These are phyloP conservation scores for Cryptococcus maquisensis DNA, from an alignment of 1,284 basidiomycete species.

Conservation along the genomic window DNA sequence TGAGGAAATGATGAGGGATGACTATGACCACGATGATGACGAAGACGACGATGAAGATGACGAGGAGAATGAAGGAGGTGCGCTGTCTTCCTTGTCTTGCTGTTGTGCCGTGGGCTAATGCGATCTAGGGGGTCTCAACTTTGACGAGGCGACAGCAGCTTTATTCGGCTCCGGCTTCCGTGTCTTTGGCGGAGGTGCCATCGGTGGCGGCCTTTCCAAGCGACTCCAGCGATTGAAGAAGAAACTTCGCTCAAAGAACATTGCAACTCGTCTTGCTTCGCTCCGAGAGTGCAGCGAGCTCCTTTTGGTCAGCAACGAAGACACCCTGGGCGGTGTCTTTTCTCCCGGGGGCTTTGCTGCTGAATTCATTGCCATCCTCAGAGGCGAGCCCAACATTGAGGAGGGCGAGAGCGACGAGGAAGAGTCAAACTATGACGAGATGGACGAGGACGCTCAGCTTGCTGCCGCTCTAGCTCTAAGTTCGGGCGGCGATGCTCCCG, in stretches of 20 bases:
- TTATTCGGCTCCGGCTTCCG: conserved; percentile 53
- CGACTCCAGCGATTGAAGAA: conserved; percentile 84
- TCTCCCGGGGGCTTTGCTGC: conserved; percentile 86
- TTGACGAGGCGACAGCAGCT: conserved; percentile 70
- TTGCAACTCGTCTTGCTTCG: conserved; percentile 76
- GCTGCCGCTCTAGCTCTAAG: conserved; percentile 69
- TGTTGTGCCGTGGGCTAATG: too few species aligned
- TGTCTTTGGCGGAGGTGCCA: conserved; percentile 77
- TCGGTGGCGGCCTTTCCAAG: conserved; percentile 62
- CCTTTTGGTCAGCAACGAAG: conserved; percentile 93
- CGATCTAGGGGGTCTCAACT: conserved; percentile 35
- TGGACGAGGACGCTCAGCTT: conserved; percentile 76
- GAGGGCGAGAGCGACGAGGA: conserved; percentile 44
- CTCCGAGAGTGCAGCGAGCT: conserved; percentile 93
- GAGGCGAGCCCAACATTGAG: conserved; percentile 59
- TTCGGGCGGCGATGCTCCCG: conserved; percentile 37
- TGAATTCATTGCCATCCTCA: conserved; percentile 87
- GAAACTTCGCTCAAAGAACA: conserved; percentile 78
- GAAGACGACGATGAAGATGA: conserved; percentile 49
- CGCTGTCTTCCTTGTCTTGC: too few species aligned
- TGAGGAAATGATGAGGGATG: conserved; percentile 70
- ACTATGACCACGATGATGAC: conserved; percentile 54
- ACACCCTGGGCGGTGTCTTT: conserved; percentile 84
- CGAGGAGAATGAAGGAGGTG: conserved; percentile 31
- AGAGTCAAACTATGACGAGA: conserved; percentile 29